phyloP scores from a whole-genome alignment of 2,329 filamentous ascomycete species.

The Aspergillus proliferans region DNA sequence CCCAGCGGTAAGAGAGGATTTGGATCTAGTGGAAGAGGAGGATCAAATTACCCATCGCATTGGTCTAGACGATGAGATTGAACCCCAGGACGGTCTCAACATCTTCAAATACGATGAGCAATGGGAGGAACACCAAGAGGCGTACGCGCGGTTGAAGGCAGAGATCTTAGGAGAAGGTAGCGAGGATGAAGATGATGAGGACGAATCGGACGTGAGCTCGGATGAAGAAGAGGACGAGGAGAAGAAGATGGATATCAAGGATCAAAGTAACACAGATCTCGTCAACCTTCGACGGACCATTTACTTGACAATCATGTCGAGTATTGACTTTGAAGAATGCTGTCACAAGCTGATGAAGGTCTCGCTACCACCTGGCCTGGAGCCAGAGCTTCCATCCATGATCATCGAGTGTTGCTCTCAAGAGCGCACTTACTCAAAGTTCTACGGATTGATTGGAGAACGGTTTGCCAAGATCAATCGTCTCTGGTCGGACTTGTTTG shows the following conservation, averaged over 20 bases:
- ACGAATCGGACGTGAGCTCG: conserved; percentile 54
- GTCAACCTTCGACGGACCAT: conserved; percentile 91
- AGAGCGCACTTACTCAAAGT: conserved; percentile 95
- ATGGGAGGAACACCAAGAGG: conserved; percentile 84
- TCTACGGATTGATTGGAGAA: conserved; percentile 90
- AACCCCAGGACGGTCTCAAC: conserved; percentile 81
- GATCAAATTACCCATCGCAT: conserved; percentile 92
- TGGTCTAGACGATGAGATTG: conserved; percentile 74
- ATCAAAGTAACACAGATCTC: conserved; percentile 92
- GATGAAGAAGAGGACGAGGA: conserved; percentile 71
- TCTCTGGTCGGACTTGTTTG: conserved; percentile 88
- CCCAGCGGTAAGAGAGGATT: conserved; percentile 79
- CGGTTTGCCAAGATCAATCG: conserved; percentile 94
- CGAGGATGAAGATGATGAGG: conserved; percentile 67
- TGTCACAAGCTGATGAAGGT: conserved; percentile 97
- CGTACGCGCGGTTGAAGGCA: conserved; percentile 82
- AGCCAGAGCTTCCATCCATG: conserved; percentile 91
- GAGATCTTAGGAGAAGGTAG: conserved; percentile 94
- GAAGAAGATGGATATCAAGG: conserved; percentile 89
- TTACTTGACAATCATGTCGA: conserved; percentile 96
- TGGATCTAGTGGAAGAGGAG: conserved; percentile 94
- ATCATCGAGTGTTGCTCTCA: conserved; percentile 95
- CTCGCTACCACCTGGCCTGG: conserved; percentile 76
- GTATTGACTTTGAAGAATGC: conserved; percentile 91
- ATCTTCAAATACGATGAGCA: conserved; percentile 91